Evolutionary conservation across 73 alveolate genomes (phyloP), one percentile per base, ranked within the genome.

Genomic region (Paramecium caudatum): DNA sequence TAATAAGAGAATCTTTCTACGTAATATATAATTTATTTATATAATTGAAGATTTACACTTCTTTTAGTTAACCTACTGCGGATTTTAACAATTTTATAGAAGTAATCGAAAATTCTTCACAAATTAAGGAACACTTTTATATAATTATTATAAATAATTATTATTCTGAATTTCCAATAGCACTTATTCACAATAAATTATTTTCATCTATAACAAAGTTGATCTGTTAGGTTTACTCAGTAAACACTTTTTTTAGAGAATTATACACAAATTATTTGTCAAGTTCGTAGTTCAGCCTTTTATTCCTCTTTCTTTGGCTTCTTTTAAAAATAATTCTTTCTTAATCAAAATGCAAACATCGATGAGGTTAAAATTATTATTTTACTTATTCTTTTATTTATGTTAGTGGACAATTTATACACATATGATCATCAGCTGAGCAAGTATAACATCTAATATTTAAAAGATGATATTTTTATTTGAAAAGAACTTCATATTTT

Each of bases 361-460:
- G 13, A 10, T 55, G 23, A 10, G 80, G 80, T 55, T 55, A 10
- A 27, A 23, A 55, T 55, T 37, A 27, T 43, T 27, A 55, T 23
- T 27, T 23, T 0, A 55, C 30, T 27, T 55, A 27, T 23, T 55
- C 10, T 10, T 55, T 55, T 3, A 55, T 55, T 55, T 55, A 55
- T 4, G 88, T 74, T 21, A 74, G 19, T 17, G 88, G 88, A 74
- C 88, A 74, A 17, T 45, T 34, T 19, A 74, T 39, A 74, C 88
- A 39, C 65, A 74, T 39, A 43, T 74, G 88, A 36, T 74, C 88
- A 37, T 37, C 19, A 10, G 62, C 16, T 19, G 17, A 4, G 15
- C 88, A 74, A 45, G 88, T 74, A 45, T 39, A 74, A 23, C 88
- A 74, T 16, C 19, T 23, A 13, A 86, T 34, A 5, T 78, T 78